Evolutionary conservation across 805 yeast genomes (phyloP).

Genomic region (Peterozyma xylosa): DNA sequence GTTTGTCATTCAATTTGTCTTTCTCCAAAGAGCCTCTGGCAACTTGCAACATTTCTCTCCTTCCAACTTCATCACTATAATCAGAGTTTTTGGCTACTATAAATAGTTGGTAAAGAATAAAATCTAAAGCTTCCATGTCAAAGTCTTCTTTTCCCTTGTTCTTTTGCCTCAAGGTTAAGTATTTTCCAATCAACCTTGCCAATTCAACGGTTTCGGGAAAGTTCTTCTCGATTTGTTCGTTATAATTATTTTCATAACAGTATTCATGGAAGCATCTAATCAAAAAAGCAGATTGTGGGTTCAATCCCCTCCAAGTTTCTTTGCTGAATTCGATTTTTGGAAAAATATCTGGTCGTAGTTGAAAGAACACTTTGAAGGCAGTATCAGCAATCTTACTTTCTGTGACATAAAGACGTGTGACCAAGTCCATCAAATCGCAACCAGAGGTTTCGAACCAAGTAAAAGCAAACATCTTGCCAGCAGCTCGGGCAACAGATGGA

Average conservation of each 20-base stretch:
- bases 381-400: slow-evolving; percentile 58
- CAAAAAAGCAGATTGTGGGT: slow-evolving; percentile 70
- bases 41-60: slow-evolving; percentile 63
- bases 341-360: slow-evolving; percentile 54
- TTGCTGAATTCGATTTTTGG: slow-evolving; percentile 51
- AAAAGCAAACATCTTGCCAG: slow-evolving; percentile 57
- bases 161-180: slow-evolving; percentile 40
- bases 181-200: slow-evolving; percentile 49
- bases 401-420: slow-evolving; percentile 67
- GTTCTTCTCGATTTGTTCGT: slow-evolving; percentile 52
- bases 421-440: slow-evolving; percentile 63
- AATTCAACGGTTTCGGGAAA: slow-evolving; percentile 77
- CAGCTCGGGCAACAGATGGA: slow-evolving; percentile 60
- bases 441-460: slow-evolving; percentile 67
- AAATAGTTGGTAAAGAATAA: slow-evolving; percentile 67
- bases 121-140: slow-evolving; percentile 56
- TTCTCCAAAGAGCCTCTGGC: slow-evolving; percentile 53
- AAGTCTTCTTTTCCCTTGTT: slow-evolving; percentile 22
- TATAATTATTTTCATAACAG: slow-evolving; percentile 47
- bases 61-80: slow-evolving; percentile 84
- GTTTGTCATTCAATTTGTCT: slow-evolving; percentile 45
- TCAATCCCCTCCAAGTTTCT: slow-evolving; percentile 61
- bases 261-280: slow-evolving; percentile 59
- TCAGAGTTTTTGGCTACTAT: slow-evolving; percentile 65
- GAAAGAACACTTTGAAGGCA: slow-evolving; percentile 60